phyloP scores from a whole-genome alignment of 257 asterid genomes.

The Echites panduratus region DNA sequence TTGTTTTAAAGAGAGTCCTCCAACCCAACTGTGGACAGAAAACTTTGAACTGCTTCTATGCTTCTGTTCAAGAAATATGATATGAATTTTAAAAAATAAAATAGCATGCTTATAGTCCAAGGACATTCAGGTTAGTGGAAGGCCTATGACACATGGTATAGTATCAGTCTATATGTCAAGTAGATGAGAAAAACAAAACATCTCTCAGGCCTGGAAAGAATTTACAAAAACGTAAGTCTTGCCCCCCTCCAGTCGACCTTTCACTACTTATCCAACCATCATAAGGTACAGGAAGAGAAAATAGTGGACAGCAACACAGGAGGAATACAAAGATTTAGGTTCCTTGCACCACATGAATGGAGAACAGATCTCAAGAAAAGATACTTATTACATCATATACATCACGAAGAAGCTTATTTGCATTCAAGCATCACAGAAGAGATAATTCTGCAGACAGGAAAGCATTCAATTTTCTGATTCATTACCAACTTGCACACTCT shows the following conservation, averaged over 20 bases:
- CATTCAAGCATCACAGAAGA: no score
- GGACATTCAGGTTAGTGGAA: not conserved
- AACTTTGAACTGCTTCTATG: constrained; percentile 74
- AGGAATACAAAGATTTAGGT: not conserved
- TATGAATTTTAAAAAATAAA: not conserved
- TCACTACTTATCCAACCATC: not conserved
- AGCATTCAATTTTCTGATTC: not conserved
- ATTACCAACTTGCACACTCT: not conserved
- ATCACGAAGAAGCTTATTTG: not conserved
- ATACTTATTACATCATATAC: not conserved
- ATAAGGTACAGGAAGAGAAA: not conserved
- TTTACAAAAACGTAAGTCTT: not conserved
- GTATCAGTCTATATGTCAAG: not conserved
- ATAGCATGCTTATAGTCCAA: not conserved
- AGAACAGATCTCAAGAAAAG: constrained; percentile 1
- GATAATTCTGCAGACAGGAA: not conserved
- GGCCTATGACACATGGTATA: not conserved
- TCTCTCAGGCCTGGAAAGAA: not conserved
- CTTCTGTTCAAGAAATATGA: constrained; percentile 44
- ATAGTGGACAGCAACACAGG: not conserved
- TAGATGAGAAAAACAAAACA: not conserved
- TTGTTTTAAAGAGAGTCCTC: constrained; percentile 48
- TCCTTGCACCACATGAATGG: not conserved
- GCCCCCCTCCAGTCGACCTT: not conserved
- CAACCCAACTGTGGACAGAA: constrained; percentile 62